Percentiles rank a stretch among this genome's conserved stretches.
Evolutionary conservation across 2,329 filamentous ascomycete genomes (phyloP).

Genomic region (Calonectria pseudoreteaudii): DNA sequence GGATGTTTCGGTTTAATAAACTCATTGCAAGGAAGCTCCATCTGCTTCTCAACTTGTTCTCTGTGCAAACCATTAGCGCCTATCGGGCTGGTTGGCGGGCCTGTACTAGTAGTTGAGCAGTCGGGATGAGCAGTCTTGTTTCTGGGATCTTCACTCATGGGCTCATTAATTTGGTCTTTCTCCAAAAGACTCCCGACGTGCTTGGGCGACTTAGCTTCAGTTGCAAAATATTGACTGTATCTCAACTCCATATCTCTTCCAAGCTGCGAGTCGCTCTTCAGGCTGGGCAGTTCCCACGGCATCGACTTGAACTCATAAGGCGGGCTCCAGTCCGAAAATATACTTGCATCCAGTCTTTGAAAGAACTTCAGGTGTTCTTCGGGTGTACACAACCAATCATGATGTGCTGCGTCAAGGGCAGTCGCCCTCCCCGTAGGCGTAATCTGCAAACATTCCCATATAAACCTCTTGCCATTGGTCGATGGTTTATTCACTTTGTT

Average conservation of each 20-base stretch:
- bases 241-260: conserved; percentile 16
- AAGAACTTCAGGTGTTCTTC: conserved; percentile 48
- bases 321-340: conserved; percentile 42
- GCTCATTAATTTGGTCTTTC: not conserved
- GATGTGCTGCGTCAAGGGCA: conserved; percentile 42
- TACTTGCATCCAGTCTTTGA: conserved; percentile 44
- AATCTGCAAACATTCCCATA: conserved; percentile 47
- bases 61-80: not conserved
- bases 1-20: conserved; percentile 25
- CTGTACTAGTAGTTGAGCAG: not conserved
- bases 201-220: not conserved
- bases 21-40: conserved; percentile 15
- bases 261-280: conserved; percentile 27
- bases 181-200: not conserved
- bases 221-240: conserved; percentile 35
- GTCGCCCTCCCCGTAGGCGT: conserved; percentile 43
- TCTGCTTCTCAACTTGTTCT: not conserved
- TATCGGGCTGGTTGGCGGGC: too few relatives aligned
- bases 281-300: conserved; percentile 47
- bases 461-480: conserved; percentile 43
- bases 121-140: too few relatives aligned
- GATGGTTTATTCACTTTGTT: conserved; percentile 35
- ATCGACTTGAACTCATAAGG: conserved; percentile 47
- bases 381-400: conserved; percentile 51
- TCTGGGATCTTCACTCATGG: not conserved